These are phyloP conservation scores for Moesziomyces antarcticus DNA, from an alignment of 1,284 basidiomycete species.

Conservation along the genomic window DNA sequence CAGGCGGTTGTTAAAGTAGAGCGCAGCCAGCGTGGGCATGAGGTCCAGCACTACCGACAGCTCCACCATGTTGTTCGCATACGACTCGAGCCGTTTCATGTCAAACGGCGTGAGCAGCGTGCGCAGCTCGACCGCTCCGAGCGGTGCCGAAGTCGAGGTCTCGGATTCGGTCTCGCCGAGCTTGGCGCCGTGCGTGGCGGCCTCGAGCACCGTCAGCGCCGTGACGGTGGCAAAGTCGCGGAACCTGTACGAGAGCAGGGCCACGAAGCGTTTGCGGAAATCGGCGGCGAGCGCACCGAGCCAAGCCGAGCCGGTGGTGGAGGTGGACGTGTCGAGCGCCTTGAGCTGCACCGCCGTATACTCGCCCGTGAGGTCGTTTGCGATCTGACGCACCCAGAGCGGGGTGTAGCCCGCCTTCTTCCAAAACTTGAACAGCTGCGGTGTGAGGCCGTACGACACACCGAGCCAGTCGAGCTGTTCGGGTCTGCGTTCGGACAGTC, in stretches of 20 bases:
- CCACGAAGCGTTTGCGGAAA: slow-evolving; percentile 91
- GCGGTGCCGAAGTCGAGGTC: slow-evolving; percentile 11
- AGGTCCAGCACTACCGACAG: slow-evolving; percentile 96
- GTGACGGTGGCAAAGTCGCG: slow-evolving; percentile 89
- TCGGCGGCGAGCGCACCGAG: slow-evolving; percentile 89
- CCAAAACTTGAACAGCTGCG: slow-evolving; percentile 93
- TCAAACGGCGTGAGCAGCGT: slow-evolving; percentile 89
- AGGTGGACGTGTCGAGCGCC: slow-evolving; percentile 41
- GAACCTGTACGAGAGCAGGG: slow-evolving; percentile 91
- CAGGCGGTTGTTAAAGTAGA: slow-evolving; percentile 80
- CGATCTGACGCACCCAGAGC: slow-evolving; percentile 90
- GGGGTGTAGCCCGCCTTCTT: slow-evolving; percentile 91
- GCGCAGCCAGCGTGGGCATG: slow-evolving; percentile 79
- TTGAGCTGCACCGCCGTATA: slow-evolving; percentile 95
- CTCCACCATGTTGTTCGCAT: slow-evolving; percentile 94
- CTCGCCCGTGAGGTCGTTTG: slow-evolving; percentile 95
- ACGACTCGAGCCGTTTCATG: slow-evolving; percentile 93
- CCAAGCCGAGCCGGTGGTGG: slow-evolving; percentile 76
- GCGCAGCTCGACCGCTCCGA: slow-evolving; percentile 76
- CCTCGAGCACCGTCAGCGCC: slow-evolving; percentile 88
- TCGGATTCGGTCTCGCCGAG: slow-evolving; percentile 28
- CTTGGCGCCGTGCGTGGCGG: slow-evolving; percentile 75
- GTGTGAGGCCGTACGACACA: slow-evolving; percentile 93
- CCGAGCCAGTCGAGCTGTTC: slow-evolving; percentile 94
- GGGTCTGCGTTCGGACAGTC: slow-evolving; percentile 88